Base-by-base conservation (phyloP, 306 rosid species). In the Phaseolus lunatus region DNA sequence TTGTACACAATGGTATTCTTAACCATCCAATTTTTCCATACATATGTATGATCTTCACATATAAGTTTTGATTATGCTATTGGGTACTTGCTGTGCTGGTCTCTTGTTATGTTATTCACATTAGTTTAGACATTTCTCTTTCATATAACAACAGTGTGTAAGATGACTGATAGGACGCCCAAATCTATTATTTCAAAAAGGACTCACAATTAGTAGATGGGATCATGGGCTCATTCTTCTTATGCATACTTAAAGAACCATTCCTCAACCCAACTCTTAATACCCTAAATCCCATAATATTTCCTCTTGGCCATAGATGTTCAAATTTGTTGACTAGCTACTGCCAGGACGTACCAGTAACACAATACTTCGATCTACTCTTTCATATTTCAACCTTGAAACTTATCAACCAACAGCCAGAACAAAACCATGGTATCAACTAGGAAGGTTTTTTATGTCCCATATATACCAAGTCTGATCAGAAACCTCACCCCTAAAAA, bases 351-450 rank as follows among this genome's bases (percentile, higher is more conserved):
- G 64, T 31, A 54, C 59, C 35, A 26, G 48, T 49, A 39, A 64
- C 5, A 22, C n/a, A 67, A n/a, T 5, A 22, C 73, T 56, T 68
- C 11, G 37, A 23, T 67, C 15, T 63, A 33, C 31, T 29, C 20
- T 79, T 70, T 57, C 44, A 35, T 47, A 18, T 29, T 26, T 45
- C 52, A 58, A 58, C 62, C 63, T 69, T 69, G 5, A 67, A 59
- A 69, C 31, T 49, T 41, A 69, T 47, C 39, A 49, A 35, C 44
- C 41, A 15, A 74, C 22, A 41, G 10, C 68, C 56, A 61, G 9
- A 26, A 63, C 23, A 75, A 65, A 47, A 29, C 48, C 10, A 20
- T 4, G 16, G 66, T 58, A 33, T 11, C 29, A 31, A 54, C n/a
- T 33, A 23, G 20, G 31, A 45, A 45, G 58, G 11, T 56, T 67